These are phyloP conservation scores for Chimonanthus praecox DNA, from an alignment of 164 flowering plant genomes.

Conservation along the genomic window DNA sequence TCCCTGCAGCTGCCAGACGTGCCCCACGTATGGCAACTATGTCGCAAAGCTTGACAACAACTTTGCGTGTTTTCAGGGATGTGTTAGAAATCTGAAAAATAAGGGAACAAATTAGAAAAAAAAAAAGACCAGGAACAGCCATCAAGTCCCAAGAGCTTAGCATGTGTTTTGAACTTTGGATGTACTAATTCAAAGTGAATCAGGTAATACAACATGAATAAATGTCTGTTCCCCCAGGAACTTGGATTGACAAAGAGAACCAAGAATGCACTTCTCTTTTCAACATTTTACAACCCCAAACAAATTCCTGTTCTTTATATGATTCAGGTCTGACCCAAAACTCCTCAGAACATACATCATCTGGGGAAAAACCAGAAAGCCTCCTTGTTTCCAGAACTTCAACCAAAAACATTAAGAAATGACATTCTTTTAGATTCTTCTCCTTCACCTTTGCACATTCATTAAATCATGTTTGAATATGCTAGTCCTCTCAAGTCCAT, in stretches of 20 bases:
- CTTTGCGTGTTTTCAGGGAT: slow-evolving; percentile 68
- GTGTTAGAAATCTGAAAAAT: slow-evolving; percentile 60
- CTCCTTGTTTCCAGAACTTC: no score
- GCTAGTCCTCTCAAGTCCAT: background rate
- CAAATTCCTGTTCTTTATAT: background rate
- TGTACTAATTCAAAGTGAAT: background rate
- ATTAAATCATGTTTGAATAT: background rate
- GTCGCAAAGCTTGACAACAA: slow-evolving; percentile 70
- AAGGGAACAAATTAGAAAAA: background rate
- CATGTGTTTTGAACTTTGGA: background rate
- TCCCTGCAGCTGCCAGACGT: slow-evolving; percentile 82
- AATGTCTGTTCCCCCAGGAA: no score
- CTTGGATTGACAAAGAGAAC: no score
- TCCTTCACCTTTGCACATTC: background rate
- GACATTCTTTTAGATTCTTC: background rate
- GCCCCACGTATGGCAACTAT: slow-evolving; percentile 84
- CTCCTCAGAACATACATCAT: no score
- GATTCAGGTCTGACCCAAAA: no score
- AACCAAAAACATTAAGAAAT: no score
- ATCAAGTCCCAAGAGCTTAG: background rate
- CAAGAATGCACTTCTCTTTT: no score
- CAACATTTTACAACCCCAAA: background rate
- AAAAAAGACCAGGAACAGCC: background rate
- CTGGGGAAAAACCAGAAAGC: no score
- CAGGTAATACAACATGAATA: no score